Evolutionary conservation across 202 grass and related monocot genomes (phyloP), one percentile per base, ranked within the genome.

Genomic region (Eragrostis tef): DNA sequence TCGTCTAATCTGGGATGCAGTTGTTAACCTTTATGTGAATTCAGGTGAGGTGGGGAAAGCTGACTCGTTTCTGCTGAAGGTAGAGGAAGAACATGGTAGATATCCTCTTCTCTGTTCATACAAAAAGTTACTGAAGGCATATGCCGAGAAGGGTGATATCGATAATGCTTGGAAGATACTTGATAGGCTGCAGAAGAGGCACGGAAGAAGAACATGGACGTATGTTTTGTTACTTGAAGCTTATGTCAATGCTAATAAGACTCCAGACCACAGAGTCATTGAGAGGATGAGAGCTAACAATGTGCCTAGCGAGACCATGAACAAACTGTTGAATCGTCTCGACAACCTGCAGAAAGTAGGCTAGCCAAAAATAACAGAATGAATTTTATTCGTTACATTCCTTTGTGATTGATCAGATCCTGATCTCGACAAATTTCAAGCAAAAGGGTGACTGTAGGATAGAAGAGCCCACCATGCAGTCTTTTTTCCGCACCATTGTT

Each of bases 251-350:
- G 89, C 91, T n/a, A 70, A 31, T 31, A 31, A 91, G 86, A 39
- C 70, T 83, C 80, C 71, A 70, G 71, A 84, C 27, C 54, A 97
- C 10, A 88, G 94, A 31, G 91, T 97, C 74, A 80, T 82, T 47
- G 85, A 93, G 62, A 91, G 94, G 78, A 97, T 97, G 85, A 85
- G 77, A 74, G 91, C 79, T 6, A 85, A 91, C 63, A 80, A 89
- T 19, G 79, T 87, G 53, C 80, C 69, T 8, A 71, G 60, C 11
- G 91, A 88, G 79, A 59, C 41, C 60, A 47, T 86, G 7, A 51
- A 44, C 20, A 45, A 67, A 48, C 60, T 80, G 36, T 76, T 93
- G 71, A 48, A 46, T 17, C 42, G 26, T 63, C 71, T 91, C 21
- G 79, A 84, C 20, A 70, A 67, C 25, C 84, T 91, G 12, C 67